phyloP scores from a whole-genome alignment of 768 basidiomycete species.

The Pleurotus tuoliensis region DNA sequence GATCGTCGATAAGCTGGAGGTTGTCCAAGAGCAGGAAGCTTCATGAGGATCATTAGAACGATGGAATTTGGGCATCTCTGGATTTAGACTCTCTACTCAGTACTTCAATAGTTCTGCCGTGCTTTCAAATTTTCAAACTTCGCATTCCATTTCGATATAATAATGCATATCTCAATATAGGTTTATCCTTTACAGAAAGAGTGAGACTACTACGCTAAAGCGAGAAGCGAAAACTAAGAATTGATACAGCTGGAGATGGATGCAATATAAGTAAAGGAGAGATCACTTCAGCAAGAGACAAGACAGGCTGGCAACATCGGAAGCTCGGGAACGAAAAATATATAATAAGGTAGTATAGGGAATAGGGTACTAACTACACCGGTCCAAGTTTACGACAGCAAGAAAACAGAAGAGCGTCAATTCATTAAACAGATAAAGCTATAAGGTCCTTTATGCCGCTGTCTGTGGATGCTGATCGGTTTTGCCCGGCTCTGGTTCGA shows the following conservation, averaged over 20 bases:
- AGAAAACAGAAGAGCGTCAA: conserved; percentile 8
- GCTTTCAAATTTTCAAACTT: background rate
- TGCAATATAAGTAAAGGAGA: background rate
- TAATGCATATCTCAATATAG: conserved; percentile 9
- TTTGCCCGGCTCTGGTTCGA: conserved; percentile 62
- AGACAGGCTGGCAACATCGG: background rate
- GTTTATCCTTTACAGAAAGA: conserved; percentile 8
- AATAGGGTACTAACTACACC: background rate
- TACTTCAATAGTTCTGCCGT: background rate
- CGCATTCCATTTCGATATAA: conserved; percentile 1
- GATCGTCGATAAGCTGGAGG: conserved; percentile 41
- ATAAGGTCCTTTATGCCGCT: conserved; percentile 22
- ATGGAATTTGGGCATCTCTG: conserved; percentile 20
- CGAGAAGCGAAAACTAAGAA: conserved; percentile 2
- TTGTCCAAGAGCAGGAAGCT: conserved; percentile 24
- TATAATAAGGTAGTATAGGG: background rate
- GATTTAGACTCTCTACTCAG: conserved; percentile 14
- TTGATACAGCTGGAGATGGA: conserved; percentile 2
- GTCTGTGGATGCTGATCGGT: conserved; percentile 43
- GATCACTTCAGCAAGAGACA: conserved; percentile 5
- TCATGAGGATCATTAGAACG: background rate
- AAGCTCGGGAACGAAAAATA: background rate
- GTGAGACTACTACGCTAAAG: conserved; percentile 3
- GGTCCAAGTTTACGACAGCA: conserved; percentile 4
- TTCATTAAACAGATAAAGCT: conserved; percentile 11